Base-by-base conservation (phyloP, 2,329 filamentous ascomycete genomes). In the Colletotrichum neosansevieriae region DNA sequence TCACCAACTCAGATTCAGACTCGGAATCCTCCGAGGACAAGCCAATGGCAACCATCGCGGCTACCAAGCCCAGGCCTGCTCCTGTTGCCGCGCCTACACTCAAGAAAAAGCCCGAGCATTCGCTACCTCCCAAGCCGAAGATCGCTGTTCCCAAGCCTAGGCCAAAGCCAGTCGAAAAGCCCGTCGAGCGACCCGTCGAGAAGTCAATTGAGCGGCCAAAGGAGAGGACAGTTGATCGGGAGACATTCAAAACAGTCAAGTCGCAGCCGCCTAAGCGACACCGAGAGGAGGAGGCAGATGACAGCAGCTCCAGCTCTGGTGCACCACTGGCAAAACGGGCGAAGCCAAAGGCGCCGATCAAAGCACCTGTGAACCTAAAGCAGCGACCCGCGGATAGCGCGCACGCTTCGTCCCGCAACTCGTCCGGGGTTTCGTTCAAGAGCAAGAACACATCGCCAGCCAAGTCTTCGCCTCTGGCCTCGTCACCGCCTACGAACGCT, bases 401-500 rank as follows among this genome's bases (percentile, higher is more conserved):
- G 71, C 83, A 84, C 66, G 81, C 81, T 66, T 83, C 84, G 17
- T 82, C 84, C 45, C 78, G 78, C 34, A 76, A 72, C 29, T 80
- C 80, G 2, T 81, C 84, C 6, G 79, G 76, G 9, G 73, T 78
- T 34, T 82, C 83, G 1, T 76, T 79, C 65, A 78, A 79, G 72
- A 78, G 74, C 72, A 70, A 74, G 66, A 81, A 83, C 70, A 89
- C 84, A 0, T 89, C 87, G 6, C 88, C 87, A 0, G 81, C 82
- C 58, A 91, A 91, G 75, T 90, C 89, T 2, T 91, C 89, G 10
- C 89, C 88, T 4, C 79, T 91, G 17, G 88, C 88, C n/a, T 88
- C 88, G 1, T 90, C 88, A 6, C 88, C 88, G 12, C 88, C 88
- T 0, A 90, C 88, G 7, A 91, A 90, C 70, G 89, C 88, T 1